Evolutionary conservation across 192 early-diverging fungal genomes (phyloP).

Genomic region (Podila minutissima): DNA sequence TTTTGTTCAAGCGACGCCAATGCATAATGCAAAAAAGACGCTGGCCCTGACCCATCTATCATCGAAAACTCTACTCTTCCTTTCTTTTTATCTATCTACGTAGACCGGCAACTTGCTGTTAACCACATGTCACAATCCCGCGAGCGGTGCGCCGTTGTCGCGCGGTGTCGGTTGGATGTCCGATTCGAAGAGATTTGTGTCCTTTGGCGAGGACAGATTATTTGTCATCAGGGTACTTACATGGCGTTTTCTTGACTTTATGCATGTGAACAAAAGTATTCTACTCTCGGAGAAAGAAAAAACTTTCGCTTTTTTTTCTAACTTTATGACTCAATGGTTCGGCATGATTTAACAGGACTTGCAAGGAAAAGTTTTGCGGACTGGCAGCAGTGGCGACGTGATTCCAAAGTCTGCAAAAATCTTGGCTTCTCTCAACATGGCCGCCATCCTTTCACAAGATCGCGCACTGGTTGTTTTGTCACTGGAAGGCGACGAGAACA

Average conservation of each 20-base stretch:
- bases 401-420: background rate
- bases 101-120: slow-evolving; percentile 17
- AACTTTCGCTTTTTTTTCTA: background rate
- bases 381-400: background rate
- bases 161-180: slow-evolving; percentile 20
- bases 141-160: background rate
- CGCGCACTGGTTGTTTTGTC: background rate
- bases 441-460: background rate
- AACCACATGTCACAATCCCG: background rate
- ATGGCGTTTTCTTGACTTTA: background rate
- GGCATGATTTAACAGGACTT: background rate
- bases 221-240: slow-evolving; percentile 16
- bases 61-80: background rate
- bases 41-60: background rate
- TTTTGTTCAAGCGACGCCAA: background rate
- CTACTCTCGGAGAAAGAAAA: background rate
- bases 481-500: background rate
- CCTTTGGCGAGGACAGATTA: slow-evolving; percentile 10
- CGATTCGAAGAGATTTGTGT: slow-evolving; percentile 17
- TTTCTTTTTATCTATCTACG: background rate
- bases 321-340: background rate
- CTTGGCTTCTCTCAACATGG: background rate
- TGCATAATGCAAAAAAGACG: too few relatives aligned
- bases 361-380: background rate
- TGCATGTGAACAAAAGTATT: background rate